Evolutionary conservation across 2,329 filamentous ascomycete genomes (phyloP).

Genomic region (Pseudogymnoascus sp.): DNA sequence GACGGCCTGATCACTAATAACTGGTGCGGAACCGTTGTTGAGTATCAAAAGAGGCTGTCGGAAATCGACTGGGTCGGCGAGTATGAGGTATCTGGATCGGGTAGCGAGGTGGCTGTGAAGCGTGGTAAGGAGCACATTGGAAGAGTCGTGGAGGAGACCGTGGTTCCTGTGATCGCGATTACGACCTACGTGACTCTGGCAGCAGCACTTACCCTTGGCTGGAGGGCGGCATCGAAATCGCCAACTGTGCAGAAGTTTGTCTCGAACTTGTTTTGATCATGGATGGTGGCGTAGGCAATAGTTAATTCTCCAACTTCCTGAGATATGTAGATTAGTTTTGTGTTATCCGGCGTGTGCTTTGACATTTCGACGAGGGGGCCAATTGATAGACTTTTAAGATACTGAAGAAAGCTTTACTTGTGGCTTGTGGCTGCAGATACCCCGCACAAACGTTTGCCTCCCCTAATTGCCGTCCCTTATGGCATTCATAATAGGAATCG

Average conservation of each 20-base stretch:
- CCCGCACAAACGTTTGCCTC: not conserved
- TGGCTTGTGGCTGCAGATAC: not conserved
- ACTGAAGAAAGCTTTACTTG: not conserved
- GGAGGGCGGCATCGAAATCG: not conserved
- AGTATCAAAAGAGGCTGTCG: slow-evolving; percentile 42
- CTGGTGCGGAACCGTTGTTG: slow-evolving; percentile 44
- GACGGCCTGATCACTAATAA: slow-evolving; percentile 50
- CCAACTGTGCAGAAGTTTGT: not conserved
- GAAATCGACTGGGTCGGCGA: slow-evolving; percentile 36
- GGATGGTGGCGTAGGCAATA: not conserved
- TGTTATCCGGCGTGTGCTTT: not conserved
- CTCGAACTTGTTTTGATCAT: not conserved
- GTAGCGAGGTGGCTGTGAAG: slow-evolving; percentile 18
- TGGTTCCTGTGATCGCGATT: slow-evolving; percentile 20
- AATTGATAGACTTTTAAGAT: slow-evolving; percentile 6
- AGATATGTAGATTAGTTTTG: slow-evolving; percentile 1
- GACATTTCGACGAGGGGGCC: not conserved
- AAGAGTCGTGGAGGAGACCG: slow-evolving; percentile 30
- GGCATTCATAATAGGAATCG: not conserved
- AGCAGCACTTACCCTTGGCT: not conserved
- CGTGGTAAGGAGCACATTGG: slow-evolving; percentile 24
- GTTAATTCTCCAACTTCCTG: not conserved
- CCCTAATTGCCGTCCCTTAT: not conserved
- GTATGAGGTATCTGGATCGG: slow-evolving; percentile 32
- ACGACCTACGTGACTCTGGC: slow-evolving; percentile 8